phyloP scores from a whole-genome alignment of 345 rosid species.

The Orychophragmus violaceus region DNA sequence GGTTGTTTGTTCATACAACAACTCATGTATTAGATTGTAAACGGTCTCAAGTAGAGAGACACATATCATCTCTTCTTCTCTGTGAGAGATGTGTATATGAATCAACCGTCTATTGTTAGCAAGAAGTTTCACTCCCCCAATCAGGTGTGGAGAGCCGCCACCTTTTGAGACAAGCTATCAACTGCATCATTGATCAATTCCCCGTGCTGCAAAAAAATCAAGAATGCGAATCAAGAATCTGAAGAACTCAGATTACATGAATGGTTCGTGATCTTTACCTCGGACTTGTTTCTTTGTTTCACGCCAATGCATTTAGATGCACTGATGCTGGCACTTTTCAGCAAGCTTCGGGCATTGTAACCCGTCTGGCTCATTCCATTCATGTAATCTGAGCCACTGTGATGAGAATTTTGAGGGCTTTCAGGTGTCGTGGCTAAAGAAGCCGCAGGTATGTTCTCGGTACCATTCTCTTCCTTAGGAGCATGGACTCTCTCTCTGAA shows the following conservation, averaged over 20 bases:
- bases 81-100: conserved; percentile 1
- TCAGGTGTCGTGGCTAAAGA: conserved; percentile 48
- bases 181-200: conserved; percentile 53
- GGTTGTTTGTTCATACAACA: conserved; percentile 12
- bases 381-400: conserved; percentile 36
- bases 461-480: conserved; percentile 59
- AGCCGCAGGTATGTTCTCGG: conserved; percentile 37
- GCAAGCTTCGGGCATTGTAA: conserved; percentile 53
- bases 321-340: conserved; percentile 96
- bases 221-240: not conserved
- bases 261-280: conserved; percentile 48
- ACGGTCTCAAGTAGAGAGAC: not conserved
- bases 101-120: conserved; percentile 18
- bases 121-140: conserved; percentile 12
- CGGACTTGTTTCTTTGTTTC: conserved; percentile 36
- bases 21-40: conserved; percentile 1
- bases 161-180: conserved; percentile 47
- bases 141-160: conserved; percentile 50
- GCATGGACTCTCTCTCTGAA: conserved; percentile 80
- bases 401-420: conserved; percentile 38
- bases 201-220: conserved; percentile 37
- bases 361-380: conserved; percentile 32
- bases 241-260: no score
- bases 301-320: conserved; percentile 80
- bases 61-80: not conserved